Base-by-base conservation (phyloP, 2,329 filamentous ascomycete species). In the Dryadomyces sulphureus region DNA sequence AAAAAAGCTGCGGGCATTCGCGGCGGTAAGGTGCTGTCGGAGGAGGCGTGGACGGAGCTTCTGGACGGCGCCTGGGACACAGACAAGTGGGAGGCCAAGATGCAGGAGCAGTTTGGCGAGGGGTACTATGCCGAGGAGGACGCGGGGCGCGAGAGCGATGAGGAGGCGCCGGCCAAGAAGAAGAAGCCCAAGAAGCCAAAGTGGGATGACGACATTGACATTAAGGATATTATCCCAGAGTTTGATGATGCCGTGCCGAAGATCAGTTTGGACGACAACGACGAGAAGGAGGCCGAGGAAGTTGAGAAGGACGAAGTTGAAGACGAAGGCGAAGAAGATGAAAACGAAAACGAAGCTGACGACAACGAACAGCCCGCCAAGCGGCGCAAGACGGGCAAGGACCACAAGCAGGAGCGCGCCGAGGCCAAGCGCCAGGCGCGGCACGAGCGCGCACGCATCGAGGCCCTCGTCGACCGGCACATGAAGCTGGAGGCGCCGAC, bases 191-290 rank as follows among this genome's bases (percentile, higher is more conserved):
- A 85, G 70, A 94, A 94, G 65, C 87, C 86, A 9, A 84, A 79
- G 51, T 98, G 90, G 83, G 86, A 95, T 56, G 88, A 96, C 57
- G 92, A 98, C 59, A 95, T 98, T 55, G 89, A 96, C 59, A 96
- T 98, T 66, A 87, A 84, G 50, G 90, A 94, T 60, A 72, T 95
- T 43, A 68, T 94, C 24, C 88, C 87, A 1, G 86, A 94, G 50
- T 94, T 93, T 58, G 77, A 85, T 19, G 84, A 86, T 22, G 75
- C 71, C 16, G 59, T 41, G 20, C 73, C 76, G 19, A 65, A 66
- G 1, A 63, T 83, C 49, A 65, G 65, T 1, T 64, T 81, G 2
- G 67, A 61, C 7, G 62, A 69, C n/a, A 66, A 48, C 6, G 49
- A 55, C 4, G 59, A 56, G 5, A 54, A 60, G 1, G 61, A 60